Conservation (phyloP, 2,329 filamentous ascomycete genomes). For the Colletotrichum paranaense region DNA sequence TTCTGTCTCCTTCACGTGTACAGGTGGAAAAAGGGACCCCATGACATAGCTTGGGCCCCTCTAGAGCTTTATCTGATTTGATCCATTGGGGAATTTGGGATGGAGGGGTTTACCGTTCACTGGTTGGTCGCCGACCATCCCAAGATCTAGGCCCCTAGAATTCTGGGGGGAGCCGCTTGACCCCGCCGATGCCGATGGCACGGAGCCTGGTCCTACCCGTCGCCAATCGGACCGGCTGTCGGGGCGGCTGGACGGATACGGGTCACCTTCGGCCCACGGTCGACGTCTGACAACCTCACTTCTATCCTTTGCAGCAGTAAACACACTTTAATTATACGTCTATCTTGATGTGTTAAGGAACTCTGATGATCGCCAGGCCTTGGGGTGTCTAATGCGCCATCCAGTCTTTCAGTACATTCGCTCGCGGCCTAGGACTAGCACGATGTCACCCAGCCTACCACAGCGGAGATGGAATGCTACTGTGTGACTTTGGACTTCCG, state of each 20-base stretch:
- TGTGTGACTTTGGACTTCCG: too few species aligned
- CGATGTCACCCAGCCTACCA: neutral
- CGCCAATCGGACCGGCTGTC: neutral
- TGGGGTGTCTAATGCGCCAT: neutral
- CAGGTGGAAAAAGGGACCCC: neutral
- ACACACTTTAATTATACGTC: neutral
- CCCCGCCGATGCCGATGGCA: slow-evolving; percentile 2
- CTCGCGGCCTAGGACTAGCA: neutral
- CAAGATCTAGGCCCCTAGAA: neutral
- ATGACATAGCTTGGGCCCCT: slow-evolving; percentile 18
- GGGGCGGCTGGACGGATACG: neutral
- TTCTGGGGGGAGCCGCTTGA: neutral
- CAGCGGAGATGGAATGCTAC: neutral
- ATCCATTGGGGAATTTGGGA: neutral
- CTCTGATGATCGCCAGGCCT: too few species aligned
- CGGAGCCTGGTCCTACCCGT: neutral
- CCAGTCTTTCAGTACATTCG: neutral
- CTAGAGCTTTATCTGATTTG: neutral
- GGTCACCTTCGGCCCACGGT: neutral
- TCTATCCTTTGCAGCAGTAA: neutral
- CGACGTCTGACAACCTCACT: neutral
- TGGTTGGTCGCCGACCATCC: slow-evolving; percentile 29
- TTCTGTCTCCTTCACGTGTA: neutral
- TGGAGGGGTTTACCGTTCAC: neutral
- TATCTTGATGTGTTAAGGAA: too few species aligned